Evolutionary conservation across 1,284 basidiomycete species (phyloP), one percentile per base, ranked within the genome.

Genomic region (Apiotrichum akiyoshidainum): DNA sequence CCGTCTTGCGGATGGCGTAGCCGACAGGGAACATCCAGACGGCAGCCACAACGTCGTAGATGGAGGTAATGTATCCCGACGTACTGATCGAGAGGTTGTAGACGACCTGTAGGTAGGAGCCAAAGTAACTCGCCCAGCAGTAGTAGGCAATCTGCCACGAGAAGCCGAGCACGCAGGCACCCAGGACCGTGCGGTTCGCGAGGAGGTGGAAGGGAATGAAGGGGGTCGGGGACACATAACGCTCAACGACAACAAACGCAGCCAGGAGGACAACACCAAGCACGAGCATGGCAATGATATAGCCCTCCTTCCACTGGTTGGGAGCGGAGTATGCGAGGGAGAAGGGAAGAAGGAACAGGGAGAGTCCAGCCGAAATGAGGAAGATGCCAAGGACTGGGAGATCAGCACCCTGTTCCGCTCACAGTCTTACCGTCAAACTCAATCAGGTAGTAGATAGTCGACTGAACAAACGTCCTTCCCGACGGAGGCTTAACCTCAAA

Each of bases 241-340:
- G 59, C 63, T 80, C 72, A 68, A 72, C 72, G 33, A 74, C 21
- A 26, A 65, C 66, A 58, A 80, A 79, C 7, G 65, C 62, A 45
- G 74, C 66, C 33, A 80, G 67, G 48, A 61, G 62, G 44, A 73
- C 54, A 47, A 77, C 46, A 22, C 78, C 78, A 54, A 80, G 57
- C 55, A 80, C 75, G 46, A 79, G 65, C 66, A 74, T 75, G 41
- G 67, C 70, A 56, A 80, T 79, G 62, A 79, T 70, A 52, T 67
- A 59, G 13, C 69, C 67, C 5, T 65, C 60, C 13, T 58, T 51
- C 77, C 78, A 79, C 50, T 58, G 46, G 33, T 70, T 61, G n/a
- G 60, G 57, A 14, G 51, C 63, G 17, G 70, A 65, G 0, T 64
- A 64, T 2, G 75, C 77, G 46, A 80, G 64, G 12, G 76, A 75